Evolutionary conservation across 2,329 filamentous ascomycete species (phyloP).

Genomic region (Alternaria longipes): DNA sequence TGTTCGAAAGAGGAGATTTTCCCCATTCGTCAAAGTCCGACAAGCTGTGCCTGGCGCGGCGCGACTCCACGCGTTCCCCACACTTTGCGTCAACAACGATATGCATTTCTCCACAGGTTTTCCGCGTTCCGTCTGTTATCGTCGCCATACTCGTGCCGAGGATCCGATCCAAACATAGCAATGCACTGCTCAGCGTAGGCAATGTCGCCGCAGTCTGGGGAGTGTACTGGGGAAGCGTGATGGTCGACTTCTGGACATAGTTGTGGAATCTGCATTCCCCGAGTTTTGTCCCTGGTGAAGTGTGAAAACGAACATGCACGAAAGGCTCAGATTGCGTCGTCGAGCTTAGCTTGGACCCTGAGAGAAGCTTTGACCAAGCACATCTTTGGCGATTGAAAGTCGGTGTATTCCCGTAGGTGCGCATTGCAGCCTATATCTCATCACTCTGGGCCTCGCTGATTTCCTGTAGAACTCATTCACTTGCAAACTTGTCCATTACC

Average conservation of each 20-base stretch:
- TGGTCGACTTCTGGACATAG: neutral
- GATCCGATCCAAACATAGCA: neutral
- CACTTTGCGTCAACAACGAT: constrained; percentile 23
- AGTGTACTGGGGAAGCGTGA: neutral
- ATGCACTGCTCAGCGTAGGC: neutral
- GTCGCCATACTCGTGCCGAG: neutral
- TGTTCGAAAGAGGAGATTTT: constrained; percentile 30
- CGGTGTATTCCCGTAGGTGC: constrained; percentile 2
- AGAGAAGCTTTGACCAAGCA: neutral
- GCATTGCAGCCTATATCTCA: neutral
- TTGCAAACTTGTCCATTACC: neutral
- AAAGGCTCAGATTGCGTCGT: constrained; percentile 6
- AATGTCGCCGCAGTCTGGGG: neutral
- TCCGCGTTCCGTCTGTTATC: constrained; percentile 1
- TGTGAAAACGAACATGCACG: neutral
- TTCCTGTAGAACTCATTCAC: neutral
- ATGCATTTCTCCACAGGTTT: constrained; percentile 24
- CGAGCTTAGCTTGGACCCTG: constrained; percentile 18
- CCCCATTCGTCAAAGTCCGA: constrained; percentile 24
- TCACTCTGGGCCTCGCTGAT: neutral
- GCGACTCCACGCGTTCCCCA: constrained; percentile 25
- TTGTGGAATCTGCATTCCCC: neutral
- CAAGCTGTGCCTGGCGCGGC: neutral
- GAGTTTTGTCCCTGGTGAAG: neutral
- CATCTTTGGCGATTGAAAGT: constrained; percentile 2